Percentiles rank a stretch among this genome's conserved stretches.
Conservation (phyloP, 2,329 filamentous ascomycete species). For the Colletotrichum falcatum region DNA sequence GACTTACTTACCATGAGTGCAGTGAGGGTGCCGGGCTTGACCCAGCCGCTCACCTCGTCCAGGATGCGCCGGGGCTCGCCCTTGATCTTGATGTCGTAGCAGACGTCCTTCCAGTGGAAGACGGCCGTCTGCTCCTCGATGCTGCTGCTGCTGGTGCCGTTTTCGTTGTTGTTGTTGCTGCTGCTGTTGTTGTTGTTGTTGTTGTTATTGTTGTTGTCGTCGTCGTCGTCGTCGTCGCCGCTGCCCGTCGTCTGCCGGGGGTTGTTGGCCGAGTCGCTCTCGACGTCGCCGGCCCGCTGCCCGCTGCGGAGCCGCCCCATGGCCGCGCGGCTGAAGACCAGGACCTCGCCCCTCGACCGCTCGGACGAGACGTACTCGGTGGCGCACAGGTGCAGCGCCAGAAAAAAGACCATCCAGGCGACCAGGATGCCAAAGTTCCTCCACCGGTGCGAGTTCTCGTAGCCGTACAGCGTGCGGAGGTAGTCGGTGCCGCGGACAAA, state of each 20-base stretch:
- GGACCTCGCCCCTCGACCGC: constrained; percentile 70
- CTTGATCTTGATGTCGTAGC: constrained; percentile 75
- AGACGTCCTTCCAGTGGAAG: constrained; percentile 76
- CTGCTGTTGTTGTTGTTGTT: background rate
- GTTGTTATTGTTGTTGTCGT: too few species aligned
- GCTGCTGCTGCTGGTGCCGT: constrained; percentile 37
- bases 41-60: constrained; percentile 76
- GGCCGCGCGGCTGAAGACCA: constrained; percentile 66
- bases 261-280: background rate
- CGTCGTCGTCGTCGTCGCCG: constrained; percentile 51
- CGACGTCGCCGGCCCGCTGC: constrained; percentile 60
- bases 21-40: constrained; percentile 75
- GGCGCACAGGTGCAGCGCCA: constrained; percentile 60
- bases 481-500: constrained; percentile 62
- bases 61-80: constrained; percentile 73
- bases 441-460: constrained; percentile 63
- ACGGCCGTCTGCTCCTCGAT: constrained; percentile 66
- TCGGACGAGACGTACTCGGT: constrained; percentile 60
- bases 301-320: constrained; percentile 55
- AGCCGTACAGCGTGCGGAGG: constrained; percentile 60
- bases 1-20: constrained; percentile 72
- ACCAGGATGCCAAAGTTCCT: constrained; percentile 67
- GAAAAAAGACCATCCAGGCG: constrained; percentile 61
- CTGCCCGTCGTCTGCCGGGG: constrained; percentile 46
- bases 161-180: constrained; percentile 40